Percentiles rank a stretch among this genome's conserved stretches.
These are phyloP conservation scores for Alternaria postmessia DNA, from an alignment of 2,329 filamentous ascomycete species.

Conservation along the genomic window DNA sequence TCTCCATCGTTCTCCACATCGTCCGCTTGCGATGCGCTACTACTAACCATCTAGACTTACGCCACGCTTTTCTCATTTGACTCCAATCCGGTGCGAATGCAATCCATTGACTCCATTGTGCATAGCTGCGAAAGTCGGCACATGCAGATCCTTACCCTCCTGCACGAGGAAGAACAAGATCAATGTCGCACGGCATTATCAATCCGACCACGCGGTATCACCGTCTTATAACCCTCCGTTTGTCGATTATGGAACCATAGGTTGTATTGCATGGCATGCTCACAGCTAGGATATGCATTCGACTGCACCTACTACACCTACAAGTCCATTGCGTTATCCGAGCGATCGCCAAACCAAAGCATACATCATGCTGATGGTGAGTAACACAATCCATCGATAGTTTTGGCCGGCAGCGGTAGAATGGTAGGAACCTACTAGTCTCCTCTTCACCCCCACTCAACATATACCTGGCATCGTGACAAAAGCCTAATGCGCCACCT, in stretches of 20 bases:
- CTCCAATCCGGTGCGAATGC: background rate
- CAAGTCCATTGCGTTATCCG: background rate
- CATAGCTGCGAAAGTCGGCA: background rate
- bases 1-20: background rate
- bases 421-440: background rate
- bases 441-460: background rate
- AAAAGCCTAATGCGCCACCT: background rate
- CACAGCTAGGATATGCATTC: background rate
- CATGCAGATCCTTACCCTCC: slow-evolving; percentile 5
- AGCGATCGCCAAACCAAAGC: background rate
- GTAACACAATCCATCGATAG: background rate
- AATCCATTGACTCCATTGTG: background rate
- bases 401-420: background rate
- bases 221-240: background rate
- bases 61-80: background rate
- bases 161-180: background rate
- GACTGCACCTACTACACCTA: background rate
- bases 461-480: background rate
- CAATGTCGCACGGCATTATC: slow-evolving; percentile 30
- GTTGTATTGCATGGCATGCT: background rate
- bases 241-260: background rate
- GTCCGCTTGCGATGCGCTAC: background rate
- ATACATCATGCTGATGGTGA: background rate
- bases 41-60: background rate
- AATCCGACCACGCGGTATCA: slow-evolving; percentile 10